Conservation (phyloP, 768 basidiomycete species). For the Podaxis carcinomalis region DNA sequence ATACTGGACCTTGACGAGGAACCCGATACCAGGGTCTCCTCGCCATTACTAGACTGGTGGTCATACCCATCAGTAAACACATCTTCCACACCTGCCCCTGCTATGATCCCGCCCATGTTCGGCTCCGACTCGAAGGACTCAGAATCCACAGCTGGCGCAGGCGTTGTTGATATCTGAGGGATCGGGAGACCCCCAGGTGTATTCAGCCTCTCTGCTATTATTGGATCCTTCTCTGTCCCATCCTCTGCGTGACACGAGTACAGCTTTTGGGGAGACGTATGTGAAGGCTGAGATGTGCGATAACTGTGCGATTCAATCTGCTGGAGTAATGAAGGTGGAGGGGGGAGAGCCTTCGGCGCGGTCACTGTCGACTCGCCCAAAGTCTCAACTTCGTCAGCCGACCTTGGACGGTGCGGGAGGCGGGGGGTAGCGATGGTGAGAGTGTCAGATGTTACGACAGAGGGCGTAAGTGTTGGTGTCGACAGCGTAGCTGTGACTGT, state of each 20-base stretch:
- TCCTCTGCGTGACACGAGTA: background rate
- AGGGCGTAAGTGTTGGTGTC: background rate
- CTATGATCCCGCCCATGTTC: background rate
- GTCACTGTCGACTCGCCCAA: background rate
- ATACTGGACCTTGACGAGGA: background rate
- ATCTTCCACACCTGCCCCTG: background rate
- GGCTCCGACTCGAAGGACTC: constrained; percentile 6
- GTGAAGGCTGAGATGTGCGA: background rate
- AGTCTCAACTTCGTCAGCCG: background rate
- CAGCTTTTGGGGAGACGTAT: background rate
- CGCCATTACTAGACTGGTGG: background rate
- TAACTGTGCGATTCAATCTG: background rate
- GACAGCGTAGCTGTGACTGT: background rate
- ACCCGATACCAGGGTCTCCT: background rate
- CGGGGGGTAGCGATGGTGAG: background rate
- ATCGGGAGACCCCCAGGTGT: constrained; percentile 43
- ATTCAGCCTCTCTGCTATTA: background rate
- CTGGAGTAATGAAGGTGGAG: background rate
- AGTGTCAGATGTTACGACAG: background rate
- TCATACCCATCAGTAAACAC: background rate
- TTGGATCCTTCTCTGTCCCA: background rate
- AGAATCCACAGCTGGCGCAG: background rate
- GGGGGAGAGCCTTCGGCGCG: background rate
- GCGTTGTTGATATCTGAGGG: constrained; percentile 47
- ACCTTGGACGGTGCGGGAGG: background rate